A percentile compares a stretch with the other conserved stretches of the same genome.
These are phyloP conservation scores for Neurospora terricola DNA, from an alignment of 495 filamentous ascomycete genomes.

Conservation along the genomic window DNA sequence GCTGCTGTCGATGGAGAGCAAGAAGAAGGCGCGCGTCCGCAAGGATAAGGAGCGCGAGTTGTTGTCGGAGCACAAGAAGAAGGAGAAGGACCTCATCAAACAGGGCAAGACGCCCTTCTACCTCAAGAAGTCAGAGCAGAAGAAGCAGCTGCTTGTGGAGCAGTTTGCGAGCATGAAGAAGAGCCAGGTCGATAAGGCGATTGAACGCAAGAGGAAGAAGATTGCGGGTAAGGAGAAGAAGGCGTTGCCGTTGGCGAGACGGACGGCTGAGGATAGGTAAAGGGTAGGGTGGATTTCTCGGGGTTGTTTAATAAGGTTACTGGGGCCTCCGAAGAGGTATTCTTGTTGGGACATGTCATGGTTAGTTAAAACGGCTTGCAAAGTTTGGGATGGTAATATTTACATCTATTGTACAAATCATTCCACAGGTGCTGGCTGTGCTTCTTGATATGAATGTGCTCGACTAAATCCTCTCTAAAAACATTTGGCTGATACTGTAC, in stretches of 20 bases:
- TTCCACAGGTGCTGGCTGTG: too few species aligned
- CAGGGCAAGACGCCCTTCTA: constrained; percentile 91
- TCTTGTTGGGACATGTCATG: too few species aligned
- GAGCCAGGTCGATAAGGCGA: constrained; percentile 65
- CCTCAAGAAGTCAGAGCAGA: constrained; percentile 81
- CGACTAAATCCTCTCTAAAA: too few species aligned
- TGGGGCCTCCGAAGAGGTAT: too few species aligned
- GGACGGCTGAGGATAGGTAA: constrained; percentile 27
- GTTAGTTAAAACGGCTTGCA: too few species aligned
- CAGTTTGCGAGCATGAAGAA: constrained; percentile 72
- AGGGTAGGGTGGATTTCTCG: too few species aligned
- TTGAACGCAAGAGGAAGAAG: constrained; percentile 83
- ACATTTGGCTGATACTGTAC: too few species aligned
- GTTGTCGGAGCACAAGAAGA: constrained; percentile 58
- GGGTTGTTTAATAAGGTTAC: too few species aligned
- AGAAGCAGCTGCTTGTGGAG: constrained; percentile 70
- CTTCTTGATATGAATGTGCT: too few species aligned
- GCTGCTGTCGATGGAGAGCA: constrained; percentile 58
- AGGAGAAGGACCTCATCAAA: constrained; percentile 72
- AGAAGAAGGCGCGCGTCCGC: constrained; percentile 53
- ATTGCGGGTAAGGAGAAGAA: constrained; percentile 67
- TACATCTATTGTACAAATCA: too few species aligned
- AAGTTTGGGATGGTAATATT: too few species aligned
- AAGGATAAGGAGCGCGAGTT: constrained; percentile 59
- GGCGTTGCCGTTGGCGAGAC: constrained; percentile 59